Evolutionary conservation across 2,329 filamentous ascomycete genomes (phyloP).

Genomic region (Sordariomycetes sp.): DNA sequence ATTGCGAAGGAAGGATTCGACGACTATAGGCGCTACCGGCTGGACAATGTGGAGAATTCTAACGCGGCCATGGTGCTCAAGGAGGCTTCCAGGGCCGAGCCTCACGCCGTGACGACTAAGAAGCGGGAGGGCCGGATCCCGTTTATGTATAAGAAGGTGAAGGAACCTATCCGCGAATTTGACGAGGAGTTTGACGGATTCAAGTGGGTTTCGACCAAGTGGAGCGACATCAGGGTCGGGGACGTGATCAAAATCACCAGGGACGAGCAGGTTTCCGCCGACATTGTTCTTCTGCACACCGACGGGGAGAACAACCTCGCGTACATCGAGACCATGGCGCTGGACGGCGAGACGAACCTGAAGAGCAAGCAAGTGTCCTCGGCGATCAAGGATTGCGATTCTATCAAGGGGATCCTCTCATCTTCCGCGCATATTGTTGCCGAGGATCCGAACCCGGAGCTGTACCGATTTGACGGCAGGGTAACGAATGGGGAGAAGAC

Average conservation of each 20-base stretch:
- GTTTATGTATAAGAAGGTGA: slow-evolving; percentile 3
- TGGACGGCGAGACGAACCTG: slow-evolving; percentile 74
- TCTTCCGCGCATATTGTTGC: slow-evolving; percentile 55
- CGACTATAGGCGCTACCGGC: slow-evolving; percentile 66
- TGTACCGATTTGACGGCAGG: slow-evolving; percentile 67
- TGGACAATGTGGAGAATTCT: slow-evolving; percentile 74
- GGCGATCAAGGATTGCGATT: slow-evolving; percentile 46
- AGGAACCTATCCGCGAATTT: slow-evolving; percentile 14
- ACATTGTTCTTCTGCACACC: slow-evolving; percentile 69
- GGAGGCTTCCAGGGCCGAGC: slow-evolving; percentile 3
- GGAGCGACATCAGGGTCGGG: slow-evolving; percentile 37
- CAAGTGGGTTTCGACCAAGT: slow-evolving; percentile 39
- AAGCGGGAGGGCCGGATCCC: slow-evolving; percentile 4
- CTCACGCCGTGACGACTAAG: slow-evolving; percentile 2
- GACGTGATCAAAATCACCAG: slow-evolving; percentile 41
- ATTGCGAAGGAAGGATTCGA: slow-evolving; percentile 83
- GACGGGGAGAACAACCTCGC: slow-evolving; percentile 69
- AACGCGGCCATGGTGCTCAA: slow-evolving; percentile 29
- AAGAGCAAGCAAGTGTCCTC: slow-evolving; percentile 64
- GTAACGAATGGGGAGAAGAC: slow-evolving; percentile 47
- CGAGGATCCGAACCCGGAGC: slow-evolving; percentile 67
- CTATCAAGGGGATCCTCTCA: slow-evolving; percentile 39
- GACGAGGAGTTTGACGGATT: slow-evolving; percentile 49
- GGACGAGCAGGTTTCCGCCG: slow-evolving; percentile 73
- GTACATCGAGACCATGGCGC: slow-evolving; percentile 75